Conservation (phyloP, 805 yeast genomes). For the Barnettozyma populi region DNA sequence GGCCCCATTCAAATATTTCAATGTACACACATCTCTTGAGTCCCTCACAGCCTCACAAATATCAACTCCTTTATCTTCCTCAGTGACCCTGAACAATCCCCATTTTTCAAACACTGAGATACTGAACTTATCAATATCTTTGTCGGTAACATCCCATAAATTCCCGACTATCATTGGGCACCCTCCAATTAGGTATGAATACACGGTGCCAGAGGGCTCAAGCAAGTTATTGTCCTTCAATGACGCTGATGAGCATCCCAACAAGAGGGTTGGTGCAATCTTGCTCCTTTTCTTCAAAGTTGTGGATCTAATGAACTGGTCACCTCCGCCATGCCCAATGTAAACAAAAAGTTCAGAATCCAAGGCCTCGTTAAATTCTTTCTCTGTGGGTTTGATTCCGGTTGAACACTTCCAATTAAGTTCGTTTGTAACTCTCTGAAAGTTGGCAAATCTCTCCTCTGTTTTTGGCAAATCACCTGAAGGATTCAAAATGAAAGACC, state of each 20-base stretch:
- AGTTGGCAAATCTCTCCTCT: slow-evolving; percentile 47
- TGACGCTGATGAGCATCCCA: slow-evolving; percentile 90
- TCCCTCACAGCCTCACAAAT: slow-evolving; percentile 52
- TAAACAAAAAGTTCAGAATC: slow-evolving; percentile 55
- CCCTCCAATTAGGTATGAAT: slow-evolving; percentile 73
- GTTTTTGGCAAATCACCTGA: slow-evolving; percentile 70
- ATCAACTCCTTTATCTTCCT: slow-evolving; percentile 19
- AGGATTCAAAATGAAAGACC: slow-evolving; percentile 74
- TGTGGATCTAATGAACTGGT: slow-evolving; percentile 61
- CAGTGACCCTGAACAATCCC: slow-evolving; percentile 43
- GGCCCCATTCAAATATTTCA: slow-evolving; percentile 79
- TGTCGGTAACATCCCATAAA: slow-evolving; percentile 96
- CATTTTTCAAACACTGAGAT: slow-evolving; percentile 53
- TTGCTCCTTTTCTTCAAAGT: slow-evolving; percentile 38
- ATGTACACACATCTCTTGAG: slow-evolving; percentile 63
- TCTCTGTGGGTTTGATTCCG: slow-evolving; percentile 55
- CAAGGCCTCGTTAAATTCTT: slow-evolving; percentile 41
- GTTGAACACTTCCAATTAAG: slow-evolving; percentile 48
- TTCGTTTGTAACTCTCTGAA: slow-evolving; percentile 27
- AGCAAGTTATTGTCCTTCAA: slow-evolving; percentile 51
- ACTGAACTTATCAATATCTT: slow-evolving; percentile 83
- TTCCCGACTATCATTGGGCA: slow-evolving; percentile 80
- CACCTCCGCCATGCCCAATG: slow-evolving; percentile 97
- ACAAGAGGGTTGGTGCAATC: slow-evolving; percentile 57
- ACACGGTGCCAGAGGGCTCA: slow-evolving; percentile 72